A percentile compares a stretch with the other conserved stretches of the same genome.
Conservation (phyloP, 2,329 filamentous ascomycete genomes). For the Xylariaceae sp. region DNA sequence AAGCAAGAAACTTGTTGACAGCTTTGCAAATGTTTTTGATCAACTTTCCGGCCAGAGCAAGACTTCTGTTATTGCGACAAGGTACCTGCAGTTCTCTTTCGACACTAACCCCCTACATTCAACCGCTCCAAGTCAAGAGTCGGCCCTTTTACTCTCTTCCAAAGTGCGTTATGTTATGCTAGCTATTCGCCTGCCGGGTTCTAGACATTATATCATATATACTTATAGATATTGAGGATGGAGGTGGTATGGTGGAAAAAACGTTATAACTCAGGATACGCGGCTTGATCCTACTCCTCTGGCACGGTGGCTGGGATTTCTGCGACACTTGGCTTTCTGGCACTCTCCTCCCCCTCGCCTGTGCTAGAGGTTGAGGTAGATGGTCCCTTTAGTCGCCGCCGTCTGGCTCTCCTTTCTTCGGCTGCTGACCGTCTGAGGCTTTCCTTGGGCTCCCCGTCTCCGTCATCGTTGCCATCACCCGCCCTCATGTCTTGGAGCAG, state of each 20-base stretch:
- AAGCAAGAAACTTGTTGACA: no score
- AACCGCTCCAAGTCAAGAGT: constrained; percentile 2
- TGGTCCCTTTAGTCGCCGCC: constrained; percentile 31
- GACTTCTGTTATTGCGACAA: neutral
- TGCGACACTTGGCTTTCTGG: constrained; percentile 22
- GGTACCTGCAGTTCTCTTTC: neutral
- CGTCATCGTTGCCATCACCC: constrained; percentile 54
- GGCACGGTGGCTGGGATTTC: constrained; percentile 24
- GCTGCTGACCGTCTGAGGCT: constrained; percentile 53
- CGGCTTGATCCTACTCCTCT: constrained; percentile 14
- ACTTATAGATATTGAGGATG: constrained; percentile 18
- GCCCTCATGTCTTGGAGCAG: constrained; percentile 77
- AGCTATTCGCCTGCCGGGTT: constrained; percentile 7
- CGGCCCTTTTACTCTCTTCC: constrained; percentile 1
- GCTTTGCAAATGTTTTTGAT: neutral
- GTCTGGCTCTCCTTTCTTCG: constrained; percentile 32
- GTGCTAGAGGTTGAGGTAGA: constrained; percentile 21
- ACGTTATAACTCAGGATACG: neutral
- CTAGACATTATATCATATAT: constrained; percentile 23
- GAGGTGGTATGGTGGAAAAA: neutral
- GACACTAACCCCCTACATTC: constrained; percentile 8
- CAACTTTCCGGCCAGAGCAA: neutral
- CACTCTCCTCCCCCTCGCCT: constrained; percentile 23
- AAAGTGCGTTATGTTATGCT: constrained; percentile 2
- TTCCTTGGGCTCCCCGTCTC: constrained; percentile 50